Evolutionary conservation across 2,329 filamentous ascomycete genomes (phyloP).

Genomic region (Macrophomina tecta): DNA sequence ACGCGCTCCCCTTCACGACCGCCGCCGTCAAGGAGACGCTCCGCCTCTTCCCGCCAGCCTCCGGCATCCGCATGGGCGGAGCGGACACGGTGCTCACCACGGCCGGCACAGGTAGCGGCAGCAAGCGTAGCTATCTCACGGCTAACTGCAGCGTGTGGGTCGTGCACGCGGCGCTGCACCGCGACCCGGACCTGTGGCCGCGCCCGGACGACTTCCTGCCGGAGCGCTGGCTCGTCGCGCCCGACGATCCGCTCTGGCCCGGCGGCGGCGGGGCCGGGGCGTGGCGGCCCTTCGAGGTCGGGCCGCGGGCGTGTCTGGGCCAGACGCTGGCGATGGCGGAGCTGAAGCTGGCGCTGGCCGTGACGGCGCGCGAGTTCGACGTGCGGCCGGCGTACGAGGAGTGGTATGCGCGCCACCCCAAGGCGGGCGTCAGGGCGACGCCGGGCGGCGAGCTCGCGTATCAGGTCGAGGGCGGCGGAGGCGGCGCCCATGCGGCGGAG

Average conservation of each 20-base stretch:
- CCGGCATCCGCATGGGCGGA: not conserved
- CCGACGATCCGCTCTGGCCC: not conserved
- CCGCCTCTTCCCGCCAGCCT: constrained; percentile 40
- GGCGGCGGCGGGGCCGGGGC: constrained; percentile 24
- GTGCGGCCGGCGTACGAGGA: constrained; percentile 34
- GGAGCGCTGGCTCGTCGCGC: constrained; percentile 17
- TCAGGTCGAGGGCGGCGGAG: constrained; percentile 31
- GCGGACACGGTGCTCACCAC: not conserved
- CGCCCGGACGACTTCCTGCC: constrained; percentile 11
- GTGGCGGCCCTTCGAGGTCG: constrained; percentile 48
- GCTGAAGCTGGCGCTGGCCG: constrained; percentile 38
- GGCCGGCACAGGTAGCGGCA: not conserved
- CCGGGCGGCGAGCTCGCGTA: constrained; percentile 35
- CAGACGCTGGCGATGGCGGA: constrained; percentile 47
- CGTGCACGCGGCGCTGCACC: not conserved
- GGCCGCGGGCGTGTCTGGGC: constrained; percentile 46
- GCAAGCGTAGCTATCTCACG: not conserved
- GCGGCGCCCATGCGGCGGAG: not conserved
- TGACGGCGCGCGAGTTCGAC: constrained; percentile 35
- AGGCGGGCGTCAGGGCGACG: not conserved
- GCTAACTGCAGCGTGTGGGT: not conserved
- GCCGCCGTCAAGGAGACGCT: constrained; percentile 46
- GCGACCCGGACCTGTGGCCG: not conserved
- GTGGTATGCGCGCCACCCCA: not conserved
- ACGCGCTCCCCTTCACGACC: constrained; percentile 39